These are phyloP conservation scores for Mycena alexandri DNA, from an alignment of 768 basidiomycete species.

Conservation along the genomic window DNA sequence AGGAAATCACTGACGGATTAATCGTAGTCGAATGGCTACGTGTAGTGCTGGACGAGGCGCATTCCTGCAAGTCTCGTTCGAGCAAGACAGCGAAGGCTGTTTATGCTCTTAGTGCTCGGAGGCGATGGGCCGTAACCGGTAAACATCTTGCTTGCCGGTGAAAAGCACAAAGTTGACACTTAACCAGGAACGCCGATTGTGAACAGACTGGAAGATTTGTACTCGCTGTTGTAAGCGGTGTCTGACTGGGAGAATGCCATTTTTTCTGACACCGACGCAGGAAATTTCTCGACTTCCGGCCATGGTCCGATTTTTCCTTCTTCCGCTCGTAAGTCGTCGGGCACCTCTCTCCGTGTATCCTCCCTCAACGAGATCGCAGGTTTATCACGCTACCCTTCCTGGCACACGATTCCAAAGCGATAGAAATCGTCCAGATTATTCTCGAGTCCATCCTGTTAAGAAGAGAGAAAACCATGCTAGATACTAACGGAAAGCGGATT, in stretches of 20 bases:
- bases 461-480: conserved; percentile 94
- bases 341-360: neutral
- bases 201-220: conserved; percentile 92
- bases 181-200: conserved; percentile 89
- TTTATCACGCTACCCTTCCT: conserved; percentile 95
- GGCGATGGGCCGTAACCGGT: conserved; percentile 94
- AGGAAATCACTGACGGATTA: conserved; percentile 17
- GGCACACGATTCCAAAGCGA: conserved; percentile 90
- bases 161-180: conserved; percentile 6
- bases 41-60: conserved; percentile 93
- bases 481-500: conserved; percentile 86
- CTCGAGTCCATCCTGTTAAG: conserved; percentile 89
- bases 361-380: conserved; percentile 50
- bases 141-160: conserved; percentile 14
- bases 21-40: conserved; percentile 81
- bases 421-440: conserved; percentile 96
- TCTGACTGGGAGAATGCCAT: neutral
- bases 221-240: conserved; percentile 75
- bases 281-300: conserved; percentile 82
- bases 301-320: conserved; percentile 88
- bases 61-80: conserved; percentile 90
- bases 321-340: conserved; percentile 80
- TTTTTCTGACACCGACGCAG: conserved; percentile 49
- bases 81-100: conserved; percentile 92
- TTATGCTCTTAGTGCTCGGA: conserved; percentile 82